These are phyloP conservation scores for Coelastrella sp. DNA, from an alignment of 139 green algal species.

Conservation along the genomic window DNA sequence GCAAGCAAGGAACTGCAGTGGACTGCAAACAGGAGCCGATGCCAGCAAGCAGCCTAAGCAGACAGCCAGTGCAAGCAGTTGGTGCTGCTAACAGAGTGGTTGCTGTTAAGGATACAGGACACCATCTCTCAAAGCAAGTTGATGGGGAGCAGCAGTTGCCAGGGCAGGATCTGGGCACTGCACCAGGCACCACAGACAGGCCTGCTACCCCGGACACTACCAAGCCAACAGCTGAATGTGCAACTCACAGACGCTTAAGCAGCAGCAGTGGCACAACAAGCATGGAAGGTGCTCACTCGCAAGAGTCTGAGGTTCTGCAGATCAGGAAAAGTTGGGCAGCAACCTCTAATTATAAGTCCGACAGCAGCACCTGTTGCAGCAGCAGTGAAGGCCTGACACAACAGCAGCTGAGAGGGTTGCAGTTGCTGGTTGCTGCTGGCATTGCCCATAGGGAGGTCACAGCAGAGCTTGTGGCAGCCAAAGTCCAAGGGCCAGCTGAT, in stretches of 20 bases:
- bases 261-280: background rate
- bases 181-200: background rate
- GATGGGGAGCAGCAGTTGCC: background rate
- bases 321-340: too few relatives aligned
- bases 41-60: background rate
- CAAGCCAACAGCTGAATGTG: background rate
- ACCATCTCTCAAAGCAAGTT: background rate
- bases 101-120: background rate
- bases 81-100: background rate
- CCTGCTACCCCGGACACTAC: conserved; percentile 14
- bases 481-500: background rate
- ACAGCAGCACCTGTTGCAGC: too few relatives aligned
- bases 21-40: background rate
- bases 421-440: conserved; percentile 8
- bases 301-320: too few relatives aligned
- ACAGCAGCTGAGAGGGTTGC: conserved; percentile 17
- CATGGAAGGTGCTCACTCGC: too few relatives aligned
- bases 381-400: background rate
- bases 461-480: background rate
- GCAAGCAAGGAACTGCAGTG: background rate
- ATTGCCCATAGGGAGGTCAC: conserved; percentile 14
- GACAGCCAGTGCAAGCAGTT: background rate
- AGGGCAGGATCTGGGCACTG: background rate
- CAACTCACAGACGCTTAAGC: background rate
- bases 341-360: too few relatives aligned